Percentiles rank a stretch among this genome's conserved stretches.
These are phyloP conservation scores for Amanita muscaria DNA, from an alignment of 768 basidiomycete species.

Conservation along the genomic window DNA sequence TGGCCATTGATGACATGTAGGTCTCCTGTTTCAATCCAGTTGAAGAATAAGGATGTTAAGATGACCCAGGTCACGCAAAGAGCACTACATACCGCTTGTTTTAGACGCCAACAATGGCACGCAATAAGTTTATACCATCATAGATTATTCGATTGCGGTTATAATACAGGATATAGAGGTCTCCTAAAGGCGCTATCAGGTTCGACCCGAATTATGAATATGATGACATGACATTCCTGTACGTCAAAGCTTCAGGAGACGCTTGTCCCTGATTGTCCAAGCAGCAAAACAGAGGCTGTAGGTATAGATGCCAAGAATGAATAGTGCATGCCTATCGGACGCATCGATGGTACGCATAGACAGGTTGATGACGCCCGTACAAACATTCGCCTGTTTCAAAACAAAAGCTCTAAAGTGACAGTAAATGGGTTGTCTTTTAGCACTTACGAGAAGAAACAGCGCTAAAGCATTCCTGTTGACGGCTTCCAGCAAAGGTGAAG, in stretches of 20 bases:
- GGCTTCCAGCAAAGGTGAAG: conserved; percentile 57
- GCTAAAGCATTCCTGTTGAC: conserved; percentile 75
- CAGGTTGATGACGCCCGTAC: conserved; percentile 81
- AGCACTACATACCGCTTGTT: no score
- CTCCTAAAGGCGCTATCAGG: no score
- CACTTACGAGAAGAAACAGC: conserved; percentile 72
- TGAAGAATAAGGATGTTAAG: no score
- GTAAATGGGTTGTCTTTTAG: conserved; percentile 11
- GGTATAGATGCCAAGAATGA: conserved; percentile 54
- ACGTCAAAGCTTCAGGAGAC: not conserved
- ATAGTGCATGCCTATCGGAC: conserved; percentile 44
- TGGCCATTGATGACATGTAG: conserved; percentile 4
- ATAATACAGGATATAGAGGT: not conserved
- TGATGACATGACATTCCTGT: not conserved
- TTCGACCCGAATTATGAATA: no score
- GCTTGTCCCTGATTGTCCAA: conserved; percentile 33
- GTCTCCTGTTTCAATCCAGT: not conserved
- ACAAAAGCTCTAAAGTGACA: not conserved
- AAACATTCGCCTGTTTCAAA: conserved; percentile 64
- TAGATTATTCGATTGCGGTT: not conserved
- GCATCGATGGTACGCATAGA: conserved; percentile 76
- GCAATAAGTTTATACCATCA: no score
- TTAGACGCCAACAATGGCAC: no score
- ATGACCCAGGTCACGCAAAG: no score
- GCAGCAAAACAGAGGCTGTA: conserved; percentile 49